Base-by-base conservation (phyloP, 169 alveolate genomes). In the Cardiosporidium cionae region DNA sequence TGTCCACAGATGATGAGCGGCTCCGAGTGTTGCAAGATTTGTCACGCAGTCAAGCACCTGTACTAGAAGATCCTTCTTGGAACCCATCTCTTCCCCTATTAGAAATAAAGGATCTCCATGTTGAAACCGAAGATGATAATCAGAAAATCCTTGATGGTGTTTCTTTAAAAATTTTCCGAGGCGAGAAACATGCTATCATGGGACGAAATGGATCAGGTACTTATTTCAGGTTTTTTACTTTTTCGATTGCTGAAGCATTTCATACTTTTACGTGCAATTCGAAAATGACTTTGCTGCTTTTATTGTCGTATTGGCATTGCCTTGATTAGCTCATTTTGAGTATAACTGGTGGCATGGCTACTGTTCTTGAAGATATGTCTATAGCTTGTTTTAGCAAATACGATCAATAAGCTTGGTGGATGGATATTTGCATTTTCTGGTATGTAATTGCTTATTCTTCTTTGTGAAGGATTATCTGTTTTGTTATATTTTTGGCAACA, bases 141-240 rank as follows among this genome's bases (percentile, higher is more conserved):
- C 70, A 73, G 25, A 72, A 79, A 70, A 83, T 83, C 52, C 72
- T 83, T 9, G 58, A 74, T 34, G 89, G 89, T 23, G 74, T 83
- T 32, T 70, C 62, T 35, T 53, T 83, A 64, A 34, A 69, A n/a
- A 64, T 83, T 33, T 53, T 28, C 64, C 52, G 64, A 35, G 89
- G 89, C 22, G 86, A 83, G 67, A 68, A 69, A 22, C 86, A 79
- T 29, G 78, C 89, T 29, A 79, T 83, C 53, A 83, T 83, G 89
- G 89, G 89, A 0, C 70, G 85, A 27, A 83, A 83, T 72, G 89
- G 89, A 9, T 79, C 86, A 0, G 81, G 80, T 73, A 28, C 1
- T 36, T 28, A 5, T 7, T 6, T 9, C 53, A 5, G 2, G 27
- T 0, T 2, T 25, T 54, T 23, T 7, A 3, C n/a, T 23, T n/a